Base-by-base conservation (phyloP, 306 rosid genomes). In the Delonix regia region DNA sequence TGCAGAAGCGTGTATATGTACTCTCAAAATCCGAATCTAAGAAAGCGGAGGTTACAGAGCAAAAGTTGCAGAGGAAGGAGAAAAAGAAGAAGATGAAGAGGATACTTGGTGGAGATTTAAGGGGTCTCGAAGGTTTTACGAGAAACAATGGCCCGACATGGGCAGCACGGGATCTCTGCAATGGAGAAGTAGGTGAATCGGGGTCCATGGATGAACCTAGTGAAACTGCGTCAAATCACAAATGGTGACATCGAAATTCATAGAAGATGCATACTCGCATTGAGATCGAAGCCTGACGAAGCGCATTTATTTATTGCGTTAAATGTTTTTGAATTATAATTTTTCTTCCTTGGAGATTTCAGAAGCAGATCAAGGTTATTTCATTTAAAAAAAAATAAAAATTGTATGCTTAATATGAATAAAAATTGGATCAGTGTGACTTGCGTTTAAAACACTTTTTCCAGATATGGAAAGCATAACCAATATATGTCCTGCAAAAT, bases 1-100 rank as follows among this genome's bases (percentile, higher is more conserved):
- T 74, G 90, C 97, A 94, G 85, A 84, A 79, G 30, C 77, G 86
- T 38, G 30, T 11, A 75, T 94, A 94, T 0, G 67, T 34, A 44
- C 78, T 19, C 34, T 83, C 78, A 22, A 73, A 65, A 13, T 56
- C 44, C 0, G 75, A 27, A 78, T 74, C 66, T 6, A 45, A 38
- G 34, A 74, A 61, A 4, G 78, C 4, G 42, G 39, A 21, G 16
- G 38, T 75, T 19, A 57, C 55, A 19, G 80, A 82, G 25, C 19
- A 4, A 7, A 67, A 47, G 75, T 80, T 41, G 64, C 38, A 27
- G 76, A 82, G 15, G 34, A 73, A 67, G 86, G 74, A 6, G 73
- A 70, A 52, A 42, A 87, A 28, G 73, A 85, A 1, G 65, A 89
- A 25, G 55, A 62, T 18, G 41, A 42, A 34, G 27, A 71, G 22